These are phyloP conservation scores for Babesia bigemina DNA, from an alignment of 169 alveolate species.

Conservation along the genomic window DNA sequence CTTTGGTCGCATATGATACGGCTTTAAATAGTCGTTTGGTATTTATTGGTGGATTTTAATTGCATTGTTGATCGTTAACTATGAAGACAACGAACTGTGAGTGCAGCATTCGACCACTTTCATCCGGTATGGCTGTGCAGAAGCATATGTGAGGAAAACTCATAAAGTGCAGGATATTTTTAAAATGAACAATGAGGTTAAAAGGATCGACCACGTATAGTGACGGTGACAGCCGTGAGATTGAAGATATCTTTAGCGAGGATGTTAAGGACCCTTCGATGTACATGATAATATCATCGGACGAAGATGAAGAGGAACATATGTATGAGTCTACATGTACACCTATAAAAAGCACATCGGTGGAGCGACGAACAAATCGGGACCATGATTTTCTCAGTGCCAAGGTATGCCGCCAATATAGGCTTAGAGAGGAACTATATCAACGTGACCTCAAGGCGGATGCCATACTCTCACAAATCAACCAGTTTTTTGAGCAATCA, in stretches of 20 bases:
- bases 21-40: too few species aligned
- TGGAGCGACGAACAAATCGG: background rate
- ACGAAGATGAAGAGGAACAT: slow-evolving; percentile 39
- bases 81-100: too few species aligned
- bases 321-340: background rate
- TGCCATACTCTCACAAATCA: slow-evolving; percentile 18
- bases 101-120: too few species aligned
- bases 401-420: slow-evolving; percentile 5
- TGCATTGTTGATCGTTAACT: too few species aligned
- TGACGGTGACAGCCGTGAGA: background rate
- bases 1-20: too few species aligned
- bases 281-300: slow-evolving; percentile 42
- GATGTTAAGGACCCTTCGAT: slow-evolving; percentile 60
- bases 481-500: slow-evolving; percentile 32
- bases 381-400: slow-evolving; percentile 5
- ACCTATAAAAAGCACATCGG: background rate
- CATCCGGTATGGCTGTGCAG: too few species aligned
- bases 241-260: slow-evolving; percentile 57
- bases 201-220: background rate
- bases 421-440: slow-evolving; percentile 6
- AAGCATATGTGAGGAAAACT: too few species aligned
- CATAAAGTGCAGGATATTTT: too few species aligned
- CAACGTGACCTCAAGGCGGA: slow-evolving; percentile 6
- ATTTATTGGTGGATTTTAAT: too few species aligned
- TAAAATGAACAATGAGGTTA: slow-evolving; percentile 1